Conservation (phyloP, 495 filamentous ascomycete genomes). For the Hypoxylon lienhwacheense region DNA sequence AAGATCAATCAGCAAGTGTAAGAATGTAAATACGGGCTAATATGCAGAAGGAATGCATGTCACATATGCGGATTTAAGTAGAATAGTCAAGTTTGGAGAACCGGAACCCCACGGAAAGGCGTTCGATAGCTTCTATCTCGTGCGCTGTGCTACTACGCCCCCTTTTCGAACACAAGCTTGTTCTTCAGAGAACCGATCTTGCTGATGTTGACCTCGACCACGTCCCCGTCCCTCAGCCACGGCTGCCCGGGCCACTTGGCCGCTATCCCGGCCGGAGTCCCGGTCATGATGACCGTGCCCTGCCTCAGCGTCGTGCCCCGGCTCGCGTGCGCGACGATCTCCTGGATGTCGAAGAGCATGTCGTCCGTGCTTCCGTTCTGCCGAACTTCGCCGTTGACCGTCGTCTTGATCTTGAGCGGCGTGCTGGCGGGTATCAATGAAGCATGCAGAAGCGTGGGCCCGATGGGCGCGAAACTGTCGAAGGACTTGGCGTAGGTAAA, state of each 20-base stretch:
- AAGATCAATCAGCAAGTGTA: no score
- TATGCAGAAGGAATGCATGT: neutral
- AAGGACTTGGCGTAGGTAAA: constrained; percentile 46
- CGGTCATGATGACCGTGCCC: constrained; percentile 47
- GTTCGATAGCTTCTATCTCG: neutral
- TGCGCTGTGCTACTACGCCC: neutral
- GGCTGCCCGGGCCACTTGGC: constrained; percentile 58
- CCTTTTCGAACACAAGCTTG: constrained; percentile 41
- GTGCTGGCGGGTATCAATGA: constrained; percentile 8
- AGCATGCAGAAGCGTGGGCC: constrained; percentile 52
- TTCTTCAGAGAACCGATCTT: constrained; percentile 45
- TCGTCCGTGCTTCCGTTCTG: constrained; percentile 32
- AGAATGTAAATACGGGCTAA: neutral
- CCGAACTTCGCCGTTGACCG: constrained; percentile 33
- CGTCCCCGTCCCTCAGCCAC: constrained; percentile 61
- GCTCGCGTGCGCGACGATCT: constrained; percentile 30
- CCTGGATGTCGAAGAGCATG: constrained; percentile 26
- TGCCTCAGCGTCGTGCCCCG: constrained; percentile 46
- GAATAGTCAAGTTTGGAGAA: neutral
- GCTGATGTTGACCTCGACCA: constrained; percentile 56
- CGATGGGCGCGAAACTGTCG: constrained; percentile 46
- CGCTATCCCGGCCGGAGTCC: constrained; percentile 47
- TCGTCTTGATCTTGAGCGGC: constrained; percentile 25
- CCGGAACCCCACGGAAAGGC: constrained; percentile 2
- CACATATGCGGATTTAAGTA: neutral